Base-by-base conservation (phyloP, 345 rosid species). In the Gossypium turneri region DNA sequence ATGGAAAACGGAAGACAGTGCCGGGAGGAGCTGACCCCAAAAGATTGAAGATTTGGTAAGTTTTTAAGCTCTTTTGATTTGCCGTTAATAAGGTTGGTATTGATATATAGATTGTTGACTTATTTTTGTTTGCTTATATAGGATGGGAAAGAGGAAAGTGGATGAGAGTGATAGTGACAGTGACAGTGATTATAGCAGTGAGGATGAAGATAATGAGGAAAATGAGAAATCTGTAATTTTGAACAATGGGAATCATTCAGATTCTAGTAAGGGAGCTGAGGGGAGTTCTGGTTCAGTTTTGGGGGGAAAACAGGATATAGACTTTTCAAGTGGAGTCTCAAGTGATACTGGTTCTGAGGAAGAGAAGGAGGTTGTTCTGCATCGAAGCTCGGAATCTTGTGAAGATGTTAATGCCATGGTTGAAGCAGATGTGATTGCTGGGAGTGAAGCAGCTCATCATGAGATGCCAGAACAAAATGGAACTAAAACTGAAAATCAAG, bases 91-190 rank as follows among this genome's bases (percentile, higher is more conserved):
- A 2, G 48, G 56, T 76, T 65, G 15, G 10, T 44, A 8, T 29
- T 56, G 27, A 15, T 15, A 20, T 76, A 57, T 58, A n/a, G 68
- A 15, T 12, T 47, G 66, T 29, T 45, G 7, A 71, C 57, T 27
- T 27, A 47, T 38, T 43, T 45, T 20, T 72, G 60, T 45, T 59
- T 68, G 74, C 45, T 51, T 72, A 19, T 51, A 16, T 77, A 72
- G 27, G 94, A 88, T 85, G 91, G 99, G 97, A 45, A 95, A 93
- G 86, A 84, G 90, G 71, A 85, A 77, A 79, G 19, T 89, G 79
- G 92, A 88, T 64, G 64, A 60, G 64, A 60, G 64, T 25, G 64
- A 60, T 60, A 59, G 92, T 77, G 98, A 90, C 45, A 84, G 89
- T 47, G 90, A 85, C 45, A 84, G 89, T 47, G 90, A 85, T 74